These are phyloP conservation scores for Bondarzewia mesenterica DNA, from an alignment of 1,284 basidiomycete genomes.

Conservation along the genomic window DNA sequence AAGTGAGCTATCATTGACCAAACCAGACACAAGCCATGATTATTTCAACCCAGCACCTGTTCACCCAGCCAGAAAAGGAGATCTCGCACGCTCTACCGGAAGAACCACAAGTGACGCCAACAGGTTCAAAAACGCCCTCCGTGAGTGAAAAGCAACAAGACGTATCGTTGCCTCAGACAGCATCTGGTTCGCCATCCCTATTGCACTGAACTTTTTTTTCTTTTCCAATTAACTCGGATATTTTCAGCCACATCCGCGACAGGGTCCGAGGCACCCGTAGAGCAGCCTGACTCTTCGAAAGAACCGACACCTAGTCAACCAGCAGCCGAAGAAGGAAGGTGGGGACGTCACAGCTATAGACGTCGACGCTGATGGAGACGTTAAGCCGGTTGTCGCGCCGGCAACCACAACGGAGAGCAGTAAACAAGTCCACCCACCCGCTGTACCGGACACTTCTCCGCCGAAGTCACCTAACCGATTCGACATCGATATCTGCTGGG, in stretches of 20 bases:
- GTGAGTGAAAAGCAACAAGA: neutral
- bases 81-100: conserved; percentile 15
- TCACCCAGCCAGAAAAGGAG: conserved; percentile 26
- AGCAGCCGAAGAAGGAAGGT: conserved; percentile 9
- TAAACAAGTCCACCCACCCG: conserved; percentile 7
- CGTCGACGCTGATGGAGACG: conserved; percentile 44
- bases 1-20: neutral
- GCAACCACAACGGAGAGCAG: conserved; percentile 1
- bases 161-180: neutral
- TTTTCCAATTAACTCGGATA: no score
- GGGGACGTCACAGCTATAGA: conserved; percentile 34
- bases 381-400: conserved; percentile 17
- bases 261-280: conserved; percentile 8
- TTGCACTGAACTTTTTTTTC: neutral
- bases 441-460: conserved; percentile 9
- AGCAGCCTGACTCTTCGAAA: conserved; percentile 9
- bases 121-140: conserved; percentile 15
- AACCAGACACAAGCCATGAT: conserved; percentile 77
- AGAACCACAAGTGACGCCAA: conserved; percentile 5
- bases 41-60: conserved; percentile 78
- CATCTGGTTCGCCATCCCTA: neutral
- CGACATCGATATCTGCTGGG: conserved; percentile 70
- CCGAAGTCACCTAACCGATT: conserved; percentile 9
- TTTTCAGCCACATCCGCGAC: conserved; percentile 1
- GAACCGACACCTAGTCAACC: conserved; percentile 10